phyloP scores from a whole-genome alignment of 1,284 basidiomycete species.

The Boletus semigastroideus region DNA sequence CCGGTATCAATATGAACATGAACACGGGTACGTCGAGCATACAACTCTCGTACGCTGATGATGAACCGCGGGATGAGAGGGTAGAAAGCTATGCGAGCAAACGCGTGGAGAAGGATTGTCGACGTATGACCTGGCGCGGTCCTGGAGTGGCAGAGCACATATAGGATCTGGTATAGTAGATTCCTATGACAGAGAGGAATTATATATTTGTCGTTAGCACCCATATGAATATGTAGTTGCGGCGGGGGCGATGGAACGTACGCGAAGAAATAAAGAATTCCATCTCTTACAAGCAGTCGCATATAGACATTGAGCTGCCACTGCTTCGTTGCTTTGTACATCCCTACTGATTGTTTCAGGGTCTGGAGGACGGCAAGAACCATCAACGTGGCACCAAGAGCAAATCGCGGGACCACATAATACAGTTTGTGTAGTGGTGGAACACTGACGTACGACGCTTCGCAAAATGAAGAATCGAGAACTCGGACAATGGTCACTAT shows the following conservation, averaged over 20 bases:
- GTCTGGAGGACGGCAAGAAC: not conserved
- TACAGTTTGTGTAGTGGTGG: not conserved
- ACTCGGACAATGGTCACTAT: not conserved
- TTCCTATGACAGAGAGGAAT: not conserved
- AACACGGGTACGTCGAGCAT: not conserved
- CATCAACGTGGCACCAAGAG: not conserved
- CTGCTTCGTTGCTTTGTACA: not conserved
- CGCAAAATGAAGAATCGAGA: not conserved
- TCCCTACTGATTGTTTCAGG: not conserved
- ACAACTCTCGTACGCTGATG: not conserved
- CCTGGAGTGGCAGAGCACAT: not conserved
- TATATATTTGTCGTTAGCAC: not conserved
- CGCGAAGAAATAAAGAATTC: constrained; percentile 3
- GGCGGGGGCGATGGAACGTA: not conserved
- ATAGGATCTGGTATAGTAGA: not conserved
- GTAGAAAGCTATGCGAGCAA: not conserved
- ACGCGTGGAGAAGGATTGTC: not conserved
- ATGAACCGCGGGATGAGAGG: constrained; percentile 3
- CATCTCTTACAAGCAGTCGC: not conserved
- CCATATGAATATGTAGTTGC: not conserved
- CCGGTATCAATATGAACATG: not conserved
- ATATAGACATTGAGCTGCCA: constrained; percentile 1
- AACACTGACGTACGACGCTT: not conserved
- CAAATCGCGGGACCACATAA: not conserved
- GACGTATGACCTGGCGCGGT: not conserved